Evolutionary conservation across 805 yeast species (phyloP), one percentile per base, ranked within the genome.

Genomic region (Cyberlindnera euphorbiae): DNA sequence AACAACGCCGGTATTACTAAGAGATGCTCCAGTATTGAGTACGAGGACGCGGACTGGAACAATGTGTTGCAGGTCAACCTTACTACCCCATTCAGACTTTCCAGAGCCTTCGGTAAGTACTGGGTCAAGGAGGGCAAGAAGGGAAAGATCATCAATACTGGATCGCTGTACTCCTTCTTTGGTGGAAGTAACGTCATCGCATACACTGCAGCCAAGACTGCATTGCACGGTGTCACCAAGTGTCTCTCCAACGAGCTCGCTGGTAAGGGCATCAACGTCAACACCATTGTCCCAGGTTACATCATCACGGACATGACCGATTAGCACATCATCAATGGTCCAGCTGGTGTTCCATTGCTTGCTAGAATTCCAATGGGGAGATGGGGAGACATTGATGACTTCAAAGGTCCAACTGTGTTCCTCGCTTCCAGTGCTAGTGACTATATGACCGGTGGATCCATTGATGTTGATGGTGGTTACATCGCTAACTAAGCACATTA

Each of bases 1-100:
- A 93, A 93, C 54, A 87, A 87, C 56, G 95, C 96, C 14, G 96
- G 96, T 27, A 76, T 84, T 23, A 76, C 86, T 7, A 81, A 88
- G 85, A 67, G 75, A 17, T 60, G 69, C 16, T 83, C 84, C 12
- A 65, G 63, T 28, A 63, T 62, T 5, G 50, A 49, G 4, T 63
- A 38, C 7, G 27, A 40, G 6, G 52, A 50, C 27, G 36, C 61
- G 29, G 77, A 73, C 43, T 88, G 93, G 89, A 64, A 70, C 53
- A 73, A 71, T 39, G 79, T 87, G 31, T 68, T 86, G 53, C 73
- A 77, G 52, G 74, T 83, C 32, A 93, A 87, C 57, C 64, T 87
- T 42, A 78, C 81, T 53, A 83, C 90, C 11, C 83, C 80, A 29
- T 85, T 79, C 65, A 81, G 79, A 61, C 76, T 89, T 53, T 78